Conservation (phyloP, 495 filamentous ascomycete species). For the Neurospora sp. region DNA sequence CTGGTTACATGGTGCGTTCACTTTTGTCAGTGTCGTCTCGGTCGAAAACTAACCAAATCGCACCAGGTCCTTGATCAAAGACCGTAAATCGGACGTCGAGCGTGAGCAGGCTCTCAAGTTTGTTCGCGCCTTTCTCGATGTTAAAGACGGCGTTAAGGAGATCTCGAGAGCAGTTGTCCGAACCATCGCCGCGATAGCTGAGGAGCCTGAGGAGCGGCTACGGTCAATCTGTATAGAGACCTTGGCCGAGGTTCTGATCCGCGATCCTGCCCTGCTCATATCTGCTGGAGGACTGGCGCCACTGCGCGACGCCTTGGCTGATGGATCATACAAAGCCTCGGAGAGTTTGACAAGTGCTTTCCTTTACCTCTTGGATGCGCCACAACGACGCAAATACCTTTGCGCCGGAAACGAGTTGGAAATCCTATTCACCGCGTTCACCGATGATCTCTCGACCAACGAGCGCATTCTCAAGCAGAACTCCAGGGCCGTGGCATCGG, state of each 20-base stretch:
- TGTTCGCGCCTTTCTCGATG: conserved; percentile 87
- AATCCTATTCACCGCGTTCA: conserved; percentile 78
- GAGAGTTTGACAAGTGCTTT: conserved; percentile 78
- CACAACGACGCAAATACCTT: conserved; percentile 67
- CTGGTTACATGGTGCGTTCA: conserved; percentile 61
- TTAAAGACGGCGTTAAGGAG: conserved; percentile 84
- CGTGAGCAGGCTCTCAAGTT: conserved; percentile 96
- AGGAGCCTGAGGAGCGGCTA: conserved; percentile 78
- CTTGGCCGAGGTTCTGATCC: conserved; percentile 79
- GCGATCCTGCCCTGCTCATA: conserved; percentile 67
- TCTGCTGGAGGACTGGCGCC: conserved; percentile 72
- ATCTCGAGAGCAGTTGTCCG: conserved; percentile 78
- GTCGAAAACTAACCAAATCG: not conserved
- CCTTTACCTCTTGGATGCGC: conserved; percentile 78
- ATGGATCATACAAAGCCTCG: conserved; percentile 83
- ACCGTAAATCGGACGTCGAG: conserved; percentile 90
- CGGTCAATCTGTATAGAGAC: conserved; percentile 86
- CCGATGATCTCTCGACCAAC: conserved; percentile 62
- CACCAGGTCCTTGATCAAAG: conserved; percentile 72
- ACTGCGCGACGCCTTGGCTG: conserved; percentile 74
- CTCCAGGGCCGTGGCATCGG: conserved; percentile 73
- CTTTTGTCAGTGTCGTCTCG: not conserved
- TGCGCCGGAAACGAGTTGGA: conserved; percentile 71
- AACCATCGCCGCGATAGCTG: conserved; percentile 81
- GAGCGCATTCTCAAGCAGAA: conserved; percentile 75